Evolutionary conservation across 1,284 basidiomycete genomes (phyloP), one percentile per base, ranked within the genome.

Genomic region (Puccinia triticina): DNA sequence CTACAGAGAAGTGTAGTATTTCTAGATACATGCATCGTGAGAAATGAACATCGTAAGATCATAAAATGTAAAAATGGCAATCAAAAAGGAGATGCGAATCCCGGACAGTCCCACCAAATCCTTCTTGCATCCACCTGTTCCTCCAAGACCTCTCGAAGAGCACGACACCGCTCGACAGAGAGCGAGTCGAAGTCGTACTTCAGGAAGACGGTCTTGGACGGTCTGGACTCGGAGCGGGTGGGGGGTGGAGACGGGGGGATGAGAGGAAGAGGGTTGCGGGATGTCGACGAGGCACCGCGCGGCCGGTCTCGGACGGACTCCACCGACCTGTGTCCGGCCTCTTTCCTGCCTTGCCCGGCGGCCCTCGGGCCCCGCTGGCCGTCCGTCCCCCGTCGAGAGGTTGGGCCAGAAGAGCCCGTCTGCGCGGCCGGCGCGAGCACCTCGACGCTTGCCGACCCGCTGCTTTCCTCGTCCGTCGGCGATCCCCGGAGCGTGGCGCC

Each of bases 401-500:
- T 37, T 26, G 26, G 16, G 14, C 61, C 32, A 40, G 61, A 37
- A 18, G 61, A 34, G 61, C 26, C 26, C 5, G 7, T 18, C 61
- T 32, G 64, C 10, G n/a, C n/a, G n/a, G n/a, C 10, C 43, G 66
- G 66, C 23, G 21, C 23, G n/a, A 69, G 4, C 1, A 69, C 43
- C 29, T 69, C 66, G 66, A 69, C n/a, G 40, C 66, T 69, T 29
- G 46, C 66, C n/a, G 66, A 69, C n/a, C 43, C 66, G 43, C 66
- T 69, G 0, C 40, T 29, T 69, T 69, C 66, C 12, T 21, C 66
- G 23, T 69, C 40, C 37, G 18, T 23, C 34, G 64, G 37, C 64
- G 32, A 66, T 5, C 14, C 10, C 18, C 23, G 4, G 40, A 10
- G 66, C 43, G 46, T 43, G n/a, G 43, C 43, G 5, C 11, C 4